A percentile compares a stretch with the other conserved stretches of the same genome.
These are phyloP conservation scores for Capronia americana DNA, from an alignment of 2,329 filamentous ascomycete species.

Conservation along the genomic window DNA sequence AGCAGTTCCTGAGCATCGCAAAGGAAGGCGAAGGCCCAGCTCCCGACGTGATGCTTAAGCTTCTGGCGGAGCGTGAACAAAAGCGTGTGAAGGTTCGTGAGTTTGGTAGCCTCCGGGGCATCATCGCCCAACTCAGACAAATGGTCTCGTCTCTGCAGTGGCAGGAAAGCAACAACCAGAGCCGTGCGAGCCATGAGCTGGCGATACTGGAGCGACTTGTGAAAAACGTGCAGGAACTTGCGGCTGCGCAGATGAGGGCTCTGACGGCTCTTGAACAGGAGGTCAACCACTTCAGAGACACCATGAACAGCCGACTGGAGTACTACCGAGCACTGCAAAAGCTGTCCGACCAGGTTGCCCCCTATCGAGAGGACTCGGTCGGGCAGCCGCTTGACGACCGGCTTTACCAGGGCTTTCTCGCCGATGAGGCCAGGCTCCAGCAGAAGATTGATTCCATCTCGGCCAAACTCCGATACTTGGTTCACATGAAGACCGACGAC, in stretches of 20 bases:
- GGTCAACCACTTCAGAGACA: conserved; percentile 73
- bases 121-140: conserved; percentile 72
- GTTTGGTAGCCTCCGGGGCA: conserved; percentile 71
- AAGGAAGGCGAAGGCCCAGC: conserved; percentile 70
- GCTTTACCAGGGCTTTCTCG: conserved; percentile 52
- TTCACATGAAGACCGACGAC: conserved; percentile 64
- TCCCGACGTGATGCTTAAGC: conserved; percentile 65
- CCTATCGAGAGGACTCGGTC: conserved; percentile 69
- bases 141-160: conserved; percentile 66
- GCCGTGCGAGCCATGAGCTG: conserved; percentile 67
- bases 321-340: conserved; percentile 90
- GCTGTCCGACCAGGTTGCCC: conserved; percentile 85
- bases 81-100: conserved; percentile 53
- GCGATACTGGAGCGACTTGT: conserved; percentile 70
- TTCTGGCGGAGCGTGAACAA: conserved; percentile 55
- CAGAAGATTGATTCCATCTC: conserved; percentile 67
- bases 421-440: conserved; percentile 60
- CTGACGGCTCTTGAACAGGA: conserved; percentile 65
- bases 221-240: conserved; percentile 61
- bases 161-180: conserved; percentile 60
- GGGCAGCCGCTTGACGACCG: conserved; percentile 62
- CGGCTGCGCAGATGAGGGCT: conserved; percentile 59
- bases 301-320: conserved; percentile 85
- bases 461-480: conserved; percentile 77
- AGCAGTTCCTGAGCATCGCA: conserved; percentile 66